Evolutionary conservation across 1,284 basidiomycete species (phyloP).

Genomic region (Ustilago bromivora): DNA sequence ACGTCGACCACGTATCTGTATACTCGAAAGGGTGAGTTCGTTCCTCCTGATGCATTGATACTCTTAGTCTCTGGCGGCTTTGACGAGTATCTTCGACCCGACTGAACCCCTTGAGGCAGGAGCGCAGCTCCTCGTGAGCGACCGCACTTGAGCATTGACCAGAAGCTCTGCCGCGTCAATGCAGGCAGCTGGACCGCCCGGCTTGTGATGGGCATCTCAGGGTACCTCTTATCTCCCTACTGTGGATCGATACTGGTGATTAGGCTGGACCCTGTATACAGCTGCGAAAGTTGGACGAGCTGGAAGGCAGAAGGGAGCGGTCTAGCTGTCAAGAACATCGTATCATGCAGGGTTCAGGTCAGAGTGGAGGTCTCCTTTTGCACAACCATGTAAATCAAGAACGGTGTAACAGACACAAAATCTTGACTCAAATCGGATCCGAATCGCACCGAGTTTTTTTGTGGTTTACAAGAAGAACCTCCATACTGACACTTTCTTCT

Average conservation of each 20-base stretch:
- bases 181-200: not conserved
- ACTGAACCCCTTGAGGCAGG: not conserved
- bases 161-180: not conserved
- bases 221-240: not conserved
- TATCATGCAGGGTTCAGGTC: not conserved
- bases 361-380: conserved; percentile 1
- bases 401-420: not conserved
- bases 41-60: not conserved
- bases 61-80: not conserved
- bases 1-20: conserved; percentile 68
- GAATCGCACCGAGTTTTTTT: conserved; percentile 34
- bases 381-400: not conserved
- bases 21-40: conserved; percentile 34
- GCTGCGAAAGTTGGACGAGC: not conserved
- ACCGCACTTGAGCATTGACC: not conserved
- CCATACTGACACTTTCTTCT: not conserved
- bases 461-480: conserved; percentile 27
- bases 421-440: conserved; percentile 20
- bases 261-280: not conserved
- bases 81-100: not conserved
- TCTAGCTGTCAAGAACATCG: not conserved
- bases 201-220: not conserved
- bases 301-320: not conserved
- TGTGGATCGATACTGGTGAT: not conserved
- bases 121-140: not conserved